These are phyloP conservation scores for Plasmodium cynomolgi DNA, from an alignment of 169 alveolate genomes.

Conservation along the genomic window DNA sequence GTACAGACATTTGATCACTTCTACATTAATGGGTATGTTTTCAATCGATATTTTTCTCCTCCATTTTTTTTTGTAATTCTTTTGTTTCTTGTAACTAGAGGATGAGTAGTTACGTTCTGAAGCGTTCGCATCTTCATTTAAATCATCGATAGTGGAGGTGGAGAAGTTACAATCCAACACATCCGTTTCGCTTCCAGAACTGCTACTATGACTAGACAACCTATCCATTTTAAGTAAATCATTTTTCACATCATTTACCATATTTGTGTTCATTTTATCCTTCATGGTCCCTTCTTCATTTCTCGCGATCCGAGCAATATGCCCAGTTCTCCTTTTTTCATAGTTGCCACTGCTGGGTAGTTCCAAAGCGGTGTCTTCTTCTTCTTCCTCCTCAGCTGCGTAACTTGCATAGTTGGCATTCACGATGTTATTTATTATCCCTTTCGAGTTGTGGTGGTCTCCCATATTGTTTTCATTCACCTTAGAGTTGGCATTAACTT, in stretches of 20 bases:
- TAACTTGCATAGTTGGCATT: not conserved
- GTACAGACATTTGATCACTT: conserved; percentile 57
- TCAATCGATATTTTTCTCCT: conserved; percentile 28
- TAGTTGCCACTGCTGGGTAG: not conserved
- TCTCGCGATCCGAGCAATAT: not conserved
- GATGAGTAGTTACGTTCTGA: conserved; percentile 30
- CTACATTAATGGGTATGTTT: conserved; percentile 59
- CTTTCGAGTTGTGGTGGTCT: not conserved
- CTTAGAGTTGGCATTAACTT: not conserved
- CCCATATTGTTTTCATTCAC: not conserved
- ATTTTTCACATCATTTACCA: not conserved
- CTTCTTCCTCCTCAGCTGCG: not conserved
- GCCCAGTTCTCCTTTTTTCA: not conserved
- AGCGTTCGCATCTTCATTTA: conserved; percentile 19
- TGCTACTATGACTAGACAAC: conserved; percentile 16
- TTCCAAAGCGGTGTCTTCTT: not conserved
- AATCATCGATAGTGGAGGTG: conserved; percentile 47
- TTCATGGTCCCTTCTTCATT: not conserved
- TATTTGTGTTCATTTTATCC: not conserved
- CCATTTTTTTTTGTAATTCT: conserved; percentile 17
- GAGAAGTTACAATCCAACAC: conserved; percentile 9
- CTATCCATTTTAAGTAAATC: conserved; percentile 25
- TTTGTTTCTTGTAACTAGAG: not conserved
- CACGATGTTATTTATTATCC: not conserved
- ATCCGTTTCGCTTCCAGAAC: conserved; percentile 16